These are phyloP conservation scores for Eimeria mitis DNA, from an alignment of 169 alveolate genomes.

Conservation along the genomic window DNA sequence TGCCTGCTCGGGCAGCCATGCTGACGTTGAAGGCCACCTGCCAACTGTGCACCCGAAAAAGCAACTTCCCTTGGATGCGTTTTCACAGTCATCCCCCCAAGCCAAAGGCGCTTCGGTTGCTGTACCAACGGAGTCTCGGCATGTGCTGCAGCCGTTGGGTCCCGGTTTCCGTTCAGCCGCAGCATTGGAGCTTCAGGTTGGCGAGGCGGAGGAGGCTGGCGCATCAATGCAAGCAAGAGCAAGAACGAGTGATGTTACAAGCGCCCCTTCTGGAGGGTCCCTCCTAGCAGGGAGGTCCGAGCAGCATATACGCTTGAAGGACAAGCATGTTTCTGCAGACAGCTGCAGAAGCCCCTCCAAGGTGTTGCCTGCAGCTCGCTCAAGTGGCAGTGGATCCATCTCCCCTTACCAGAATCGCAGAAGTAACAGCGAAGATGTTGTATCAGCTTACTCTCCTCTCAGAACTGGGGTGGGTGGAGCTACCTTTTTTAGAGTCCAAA, in stretches of 20 bases:
- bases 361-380: neutral
- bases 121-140: constrained; percentile 1
- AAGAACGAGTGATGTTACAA: neutral
- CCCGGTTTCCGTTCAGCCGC: constrained; percentile 10
- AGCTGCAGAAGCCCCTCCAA: constrained; percentile 11
- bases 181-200: neutral
- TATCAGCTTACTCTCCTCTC: neutral
- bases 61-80: neutral
- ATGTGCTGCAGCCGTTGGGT: constrained; percentile 4
- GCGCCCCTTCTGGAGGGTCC: neutral
- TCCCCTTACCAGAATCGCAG: neutral
- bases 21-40: constrained; percentile 9
- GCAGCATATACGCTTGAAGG: neutral
- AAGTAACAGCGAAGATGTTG: constrained; percentile 17
- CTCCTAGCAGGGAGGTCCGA: neutral
- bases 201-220: neutral
- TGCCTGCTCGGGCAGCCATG: neutral
- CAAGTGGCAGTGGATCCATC: neutral
- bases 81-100: neutral
- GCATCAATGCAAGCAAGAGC: neutral
- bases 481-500: neutral
- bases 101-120: neutral
- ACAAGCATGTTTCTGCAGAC: neutral
- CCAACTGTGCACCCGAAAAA: neutral
- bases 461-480: neutral